phyloP scores from a whole-genome alignment of 106 monocot genomes.

The Acorus calamus region DNA sequence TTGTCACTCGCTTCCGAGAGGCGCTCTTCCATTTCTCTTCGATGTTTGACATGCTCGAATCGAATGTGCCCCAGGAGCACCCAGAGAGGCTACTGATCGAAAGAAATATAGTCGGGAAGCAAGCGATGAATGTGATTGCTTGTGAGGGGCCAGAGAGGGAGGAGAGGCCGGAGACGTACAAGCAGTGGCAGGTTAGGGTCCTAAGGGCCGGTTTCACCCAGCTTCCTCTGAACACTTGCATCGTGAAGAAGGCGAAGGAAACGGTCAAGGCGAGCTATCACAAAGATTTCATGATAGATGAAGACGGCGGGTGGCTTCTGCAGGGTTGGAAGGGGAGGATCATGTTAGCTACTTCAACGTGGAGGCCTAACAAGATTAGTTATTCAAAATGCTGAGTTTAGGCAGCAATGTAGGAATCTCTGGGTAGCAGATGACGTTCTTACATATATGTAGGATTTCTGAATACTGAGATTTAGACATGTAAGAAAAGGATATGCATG shows the following conservation, averaged over 20 bases:
- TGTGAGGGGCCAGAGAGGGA: slow-evolving; percentile 20
- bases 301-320: slow-evolving; percentile 19
- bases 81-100: slow-evolving; percentile 15
- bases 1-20: slow-evolving; percentile 35
- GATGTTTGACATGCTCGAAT: slow-evolving; percentile 45
- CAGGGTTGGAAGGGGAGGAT: slow-evolving; percentile 30
- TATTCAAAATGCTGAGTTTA: no score
- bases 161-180: slow-evolving; percentile 24
- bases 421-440: no score
- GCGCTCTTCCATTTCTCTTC: slow-evolving; percentile 41
- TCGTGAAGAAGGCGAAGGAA: slow-evolving; percentile 10
- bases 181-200: slow-evolving; percentile 25
- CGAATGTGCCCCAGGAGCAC: slow-evolving; percentile 17
- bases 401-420: no score
- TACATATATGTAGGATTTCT: no score
- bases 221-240: slow-evolving; percentile 1
- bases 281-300: slow-evolving; percentile 24
- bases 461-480: no score
- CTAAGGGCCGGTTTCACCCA: slow-evolving; percentile 12
- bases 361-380: slow-evolving; percentile 10
- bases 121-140: slow-evolving; percentile 24
- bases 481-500: no score
- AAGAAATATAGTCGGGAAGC: slow-evolving; percentile 9
- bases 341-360: slow-evolving; percentile 14
- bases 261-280: slow-evolving; percentile 6